Evolutionary conservation across 1,139 yeast species (phyloP), one percentile per base, ranked within the genome.

Genomic region (Blastobotrys apis): DNA sequence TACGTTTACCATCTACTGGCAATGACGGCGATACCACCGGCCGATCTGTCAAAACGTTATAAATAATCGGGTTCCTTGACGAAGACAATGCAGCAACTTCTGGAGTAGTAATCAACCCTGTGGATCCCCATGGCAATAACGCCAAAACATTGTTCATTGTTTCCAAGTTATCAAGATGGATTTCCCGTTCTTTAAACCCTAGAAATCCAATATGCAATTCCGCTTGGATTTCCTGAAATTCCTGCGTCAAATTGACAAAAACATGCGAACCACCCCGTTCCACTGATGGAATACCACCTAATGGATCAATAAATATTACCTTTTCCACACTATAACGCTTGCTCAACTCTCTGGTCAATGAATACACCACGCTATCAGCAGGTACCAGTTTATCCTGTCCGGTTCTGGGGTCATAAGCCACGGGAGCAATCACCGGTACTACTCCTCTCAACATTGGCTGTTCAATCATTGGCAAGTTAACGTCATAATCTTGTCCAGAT

Each of bases 1-100:
- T 81, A 41, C 80, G 69, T 37, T 64, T 62, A 22, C 66, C 60
- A 38, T 60, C 63, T 33, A 86, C 80, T 0, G 98, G 97, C 35
- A 92, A 69, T 0, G 97, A 90, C 0, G 97, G 87, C 0, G 97
- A 87, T 13, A 92, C 81, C n/a, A 87, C 74, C 1, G 97, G 88
- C 44, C 97, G 71, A 62, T 92, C 97, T 0, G 98, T 92, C 33
- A 92, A 69, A 6, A 92, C 77, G 60, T 92, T 92, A 64, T 88
- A 87, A 9, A 92, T 78, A 32, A 92, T 75, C 0, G 98, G 97
- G 60, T 90, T 87, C 62, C 74, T 63, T 19, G 58, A 56, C 1
- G 62, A 49, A 13, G 62, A 51, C 12, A 61, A 56, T 2, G 69
- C 68, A 1, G 78, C 77, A 23, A 68, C 67, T 9, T 30, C 33